phyloP scores from a whole-genome alignment of 1,284 basidiomycete genomes.

The Cerioporus squamosus region DNA sequence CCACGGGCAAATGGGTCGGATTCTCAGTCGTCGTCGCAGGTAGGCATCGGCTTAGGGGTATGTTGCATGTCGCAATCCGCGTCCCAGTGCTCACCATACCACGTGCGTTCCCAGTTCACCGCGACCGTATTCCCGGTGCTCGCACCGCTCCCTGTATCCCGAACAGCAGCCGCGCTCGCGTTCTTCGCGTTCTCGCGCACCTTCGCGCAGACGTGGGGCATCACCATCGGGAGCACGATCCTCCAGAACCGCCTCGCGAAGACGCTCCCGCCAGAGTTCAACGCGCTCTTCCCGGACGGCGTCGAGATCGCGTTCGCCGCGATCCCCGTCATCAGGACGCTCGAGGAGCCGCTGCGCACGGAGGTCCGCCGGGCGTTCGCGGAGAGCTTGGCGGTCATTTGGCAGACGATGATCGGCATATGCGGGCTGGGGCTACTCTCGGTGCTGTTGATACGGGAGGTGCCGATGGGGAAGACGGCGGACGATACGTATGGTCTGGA shows the following conservation, averaged over 20 bases:
- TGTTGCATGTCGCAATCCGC: too few relatives aligned
- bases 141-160: constrained; percentile 35
- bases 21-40: constrained; percentile 26
- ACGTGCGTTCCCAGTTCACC: background rate
- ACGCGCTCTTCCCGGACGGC: constrained; percentile 7
- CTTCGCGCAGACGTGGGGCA: constrained; percentile 27
- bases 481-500: background rate
- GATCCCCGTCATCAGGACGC: constrained; percentile 9
- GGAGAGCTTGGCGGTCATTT: background rate
- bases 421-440: constrained; percentile 5
- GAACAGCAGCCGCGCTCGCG: constrained; percentile 33
- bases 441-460: constrained; percentile 1
- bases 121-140: constrained; percentile 35
- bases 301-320: constrained; percentile 9
- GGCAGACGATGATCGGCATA: constrained; percentile 4
- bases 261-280: constrained; percentile 5
- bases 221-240: constrained; percentile 9
- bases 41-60: too few relatives aligned
- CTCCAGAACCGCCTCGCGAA: constrained; percentile 13
- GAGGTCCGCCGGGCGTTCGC: constrained; percentile 13
- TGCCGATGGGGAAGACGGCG: background rate
- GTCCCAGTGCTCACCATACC: too few relatives aligned
- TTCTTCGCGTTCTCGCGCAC: constrained; percentile 35
- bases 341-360: constrained; percentile 1
- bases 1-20: constrained; percentile 34